A percentile compares a stretch with the other conserved stretches of the same genome.
Conservation (phyloP, 805 yeast genomes). For the Ogataea salicorniae region DNA sequence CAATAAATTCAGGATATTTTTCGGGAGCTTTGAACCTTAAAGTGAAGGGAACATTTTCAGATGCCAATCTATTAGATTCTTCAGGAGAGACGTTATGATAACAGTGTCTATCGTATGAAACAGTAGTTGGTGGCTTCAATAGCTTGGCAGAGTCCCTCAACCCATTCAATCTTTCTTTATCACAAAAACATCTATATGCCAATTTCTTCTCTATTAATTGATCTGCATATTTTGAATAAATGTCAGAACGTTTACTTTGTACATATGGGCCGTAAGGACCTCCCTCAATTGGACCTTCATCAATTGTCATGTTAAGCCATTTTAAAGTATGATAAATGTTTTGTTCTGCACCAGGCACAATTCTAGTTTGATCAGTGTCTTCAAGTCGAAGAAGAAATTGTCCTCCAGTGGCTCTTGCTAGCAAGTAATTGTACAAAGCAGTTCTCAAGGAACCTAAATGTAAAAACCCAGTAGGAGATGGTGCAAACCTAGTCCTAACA, state of each 20-base stretch:
- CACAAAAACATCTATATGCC: constrained; percentile 86
- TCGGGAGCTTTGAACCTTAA: constrained; percentile 77
- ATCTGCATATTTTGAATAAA: constrained; percentile 60
- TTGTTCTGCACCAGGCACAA: constrained; percentile 77
- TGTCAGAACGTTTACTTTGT: constrained; percentile 72
- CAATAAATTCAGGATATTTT: constrained; percentile 59
- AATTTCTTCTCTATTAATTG: constrained; percentile 53
- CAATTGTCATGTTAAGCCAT: constrained; percentile 74
- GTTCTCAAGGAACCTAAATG: constrained; percentile 93
- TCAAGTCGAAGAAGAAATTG: constrained; percentile 78
- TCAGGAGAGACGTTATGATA: constrained; percentile 35
- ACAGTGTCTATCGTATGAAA: constrained; percentile 87
- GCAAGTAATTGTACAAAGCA: constrained; percentile 80
- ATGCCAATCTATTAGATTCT: constrained; percentile 35
- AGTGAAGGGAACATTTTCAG: constrained; percentile 37
- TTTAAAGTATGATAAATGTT: constrained; percentile 67
- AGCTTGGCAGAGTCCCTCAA: constrained; percentile 69
- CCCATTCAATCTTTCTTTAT: constrained; percentile 66
- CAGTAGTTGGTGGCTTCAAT: constrained; percentile 84
- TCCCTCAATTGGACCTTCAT: constrained; percentile 75
- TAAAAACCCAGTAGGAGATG: constrained; percentile 95
- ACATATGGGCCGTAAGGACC: constrained; percentile 85
- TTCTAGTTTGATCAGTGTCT: constrained; percentile 84
- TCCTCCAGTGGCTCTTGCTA: constrained; percentile 78
- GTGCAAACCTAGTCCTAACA: constrained; percentile 90